Conservation (phyloP, 2,329 filamentous ascomycete genomes). For the Cladophialophora chaetospira region DNA sequence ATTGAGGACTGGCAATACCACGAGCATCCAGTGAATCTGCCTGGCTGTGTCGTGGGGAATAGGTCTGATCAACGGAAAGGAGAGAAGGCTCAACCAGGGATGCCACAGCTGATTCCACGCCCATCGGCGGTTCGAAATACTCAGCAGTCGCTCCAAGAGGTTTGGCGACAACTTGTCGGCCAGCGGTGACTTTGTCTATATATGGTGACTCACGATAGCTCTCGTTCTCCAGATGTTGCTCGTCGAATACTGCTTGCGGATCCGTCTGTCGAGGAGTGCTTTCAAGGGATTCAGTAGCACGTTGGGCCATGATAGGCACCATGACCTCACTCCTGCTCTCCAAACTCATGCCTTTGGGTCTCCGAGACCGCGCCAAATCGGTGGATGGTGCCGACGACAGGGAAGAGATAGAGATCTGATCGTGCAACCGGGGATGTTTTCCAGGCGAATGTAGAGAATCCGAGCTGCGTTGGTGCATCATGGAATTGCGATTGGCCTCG, state of each 20-base stretch:
- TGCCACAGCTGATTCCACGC: slow-evolving; percentile 85
- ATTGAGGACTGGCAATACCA: slow-evolving; percentile 33
- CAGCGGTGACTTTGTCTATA: slow-evolving; percentile 61
- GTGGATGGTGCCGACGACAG: slow-evolving; percentile 61
- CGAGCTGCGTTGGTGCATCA: slow-evolving; percentile 51
- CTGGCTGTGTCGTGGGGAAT: slow-evolving; percentile 24
- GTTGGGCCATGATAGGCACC: too few species aligned
- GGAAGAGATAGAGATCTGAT: slow-evolving; percentile 57
- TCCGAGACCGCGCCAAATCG: slow-evolving; percentile 53
- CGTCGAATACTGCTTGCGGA: slow-evolving; percentile 50
- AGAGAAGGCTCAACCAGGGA: slow-evolving; percentile 84
- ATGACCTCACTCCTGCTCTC: slow-evolving; percentile 55
- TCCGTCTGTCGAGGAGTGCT: slow-evolving; percentile 27
- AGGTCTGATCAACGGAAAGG: slow-evolving; percentile 55
- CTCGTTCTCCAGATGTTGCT: slow-evolving; percentile 62
- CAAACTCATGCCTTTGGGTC: slow-evolving; percentile 55
- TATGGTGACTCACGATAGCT: slow-evolving; percentile 55
- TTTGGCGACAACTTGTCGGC: slow-evolving; percentile 72
- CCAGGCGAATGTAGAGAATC: slow-evolving; percentile 66
- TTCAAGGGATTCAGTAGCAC: slow-evolving; percentile 30
- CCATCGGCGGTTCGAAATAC: slow-evolving; percentile 70
- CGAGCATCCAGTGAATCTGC: slow-evolving; percentile 32
- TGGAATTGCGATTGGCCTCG: slow-evolving; percentile 62
- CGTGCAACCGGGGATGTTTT: slow-evolving; percentile 37
- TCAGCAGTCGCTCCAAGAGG: slow-evolving; percentile 73